phyloP scores from a whole-genome alignment of 768 basidiomycete genomes.

The Hygrocybe punicea region DNA sequence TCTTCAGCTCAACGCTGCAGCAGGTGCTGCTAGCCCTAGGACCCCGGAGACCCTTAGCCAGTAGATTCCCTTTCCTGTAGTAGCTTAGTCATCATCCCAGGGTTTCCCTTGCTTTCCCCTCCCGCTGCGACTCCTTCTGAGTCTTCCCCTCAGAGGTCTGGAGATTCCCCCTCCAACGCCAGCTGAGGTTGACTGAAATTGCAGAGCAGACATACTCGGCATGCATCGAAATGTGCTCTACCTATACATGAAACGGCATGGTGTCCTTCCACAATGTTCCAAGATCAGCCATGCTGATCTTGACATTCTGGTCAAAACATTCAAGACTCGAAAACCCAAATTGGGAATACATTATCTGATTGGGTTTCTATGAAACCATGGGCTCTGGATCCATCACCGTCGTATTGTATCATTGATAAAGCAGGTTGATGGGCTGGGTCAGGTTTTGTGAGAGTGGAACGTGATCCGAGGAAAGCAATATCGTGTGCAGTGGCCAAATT shows the following conservation, averaged over 20 bases:
- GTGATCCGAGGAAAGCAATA: conserved; percentile 20
- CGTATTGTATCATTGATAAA: conserved; percentile 19
- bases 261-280: not conserved
- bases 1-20: not conserved
- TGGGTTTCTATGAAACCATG: conserved; percentile 25
- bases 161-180: too few species aligned
- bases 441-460: conserved; percentile 13
- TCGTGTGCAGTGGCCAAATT: conserved; percentile 21
- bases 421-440: conserved; percentile 27
- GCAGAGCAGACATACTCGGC: not conserved
- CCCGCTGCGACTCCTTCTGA: too few species aligned
- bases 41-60: too few species aligned
- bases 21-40: too few species aligned
- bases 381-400: conserved; percentile 23
- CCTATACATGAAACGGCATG: not conserved
- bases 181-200: not conserved
- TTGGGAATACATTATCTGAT: conserved; percentile 29
- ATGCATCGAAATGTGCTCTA: conserved; percentile 1
- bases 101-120: too few species aligned
- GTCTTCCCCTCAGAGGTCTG: too few species aligned
- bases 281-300: conserved; percentile 2
- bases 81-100: too few species aligned
- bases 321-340: conserved; percentile 10
- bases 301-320: conserved; percentile 5
- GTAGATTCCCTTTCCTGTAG: too few species aligned